Conservation (phyloP, 108 stramenopile genomes). For the Pseudonitzschia pungens region DNA sequence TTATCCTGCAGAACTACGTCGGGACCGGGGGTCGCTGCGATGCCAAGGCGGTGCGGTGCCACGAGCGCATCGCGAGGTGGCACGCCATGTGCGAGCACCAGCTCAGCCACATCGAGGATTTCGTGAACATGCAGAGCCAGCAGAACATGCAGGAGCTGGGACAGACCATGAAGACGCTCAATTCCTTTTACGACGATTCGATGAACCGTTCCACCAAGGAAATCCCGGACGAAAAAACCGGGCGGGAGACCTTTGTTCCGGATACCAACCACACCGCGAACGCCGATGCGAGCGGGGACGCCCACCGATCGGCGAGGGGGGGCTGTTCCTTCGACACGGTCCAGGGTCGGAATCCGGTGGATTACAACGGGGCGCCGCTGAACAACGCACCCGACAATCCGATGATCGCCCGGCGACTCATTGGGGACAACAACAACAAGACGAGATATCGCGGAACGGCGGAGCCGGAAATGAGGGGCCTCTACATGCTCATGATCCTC, state of each 20-base stretch:
- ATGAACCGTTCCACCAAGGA: constrained; percentile 63
- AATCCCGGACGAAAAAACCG: constrained; percentile 41
- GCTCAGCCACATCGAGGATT: constrained; percentile 81
- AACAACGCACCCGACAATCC: constrained; percentile 41
- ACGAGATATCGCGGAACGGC: constrained; percentile 69
- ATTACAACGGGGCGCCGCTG: constrained; percentile 70
- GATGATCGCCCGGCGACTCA: constrained; percentile 44
- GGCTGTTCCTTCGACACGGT: constrained; percentile 66
- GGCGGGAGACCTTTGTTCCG: constrained; percentile 31
- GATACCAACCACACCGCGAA: not conserved
- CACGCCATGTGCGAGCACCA: constrained; percentile 90
- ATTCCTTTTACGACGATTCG: constrained; percentile 83
- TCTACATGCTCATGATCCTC: constrained; percentile 82
- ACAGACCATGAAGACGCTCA: constrained; percentile 88
- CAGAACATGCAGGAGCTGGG: constrained; percentile 89
- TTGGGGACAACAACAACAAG: constrained; percentile 50
- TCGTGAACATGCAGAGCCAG: constrained; percentile 80
- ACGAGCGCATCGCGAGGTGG: constrained; percentile 90
- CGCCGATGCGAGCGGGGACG: not conserved
- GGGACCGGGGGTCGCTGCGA: constrained; percentile 84
- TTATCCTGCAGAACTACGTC: constrained; percentile 88
- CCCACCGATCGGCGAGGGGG: not conserved
- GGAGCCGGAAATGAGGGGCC: constrained; percentile 85
- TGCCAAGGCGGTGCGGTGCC: constrained; percentile 78
- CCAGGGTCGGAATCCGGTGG: constrained; percentile 62